phyloP scores from a whole-genome alignment of 345 rosid species.

The Angophora floribunda region DNA sequence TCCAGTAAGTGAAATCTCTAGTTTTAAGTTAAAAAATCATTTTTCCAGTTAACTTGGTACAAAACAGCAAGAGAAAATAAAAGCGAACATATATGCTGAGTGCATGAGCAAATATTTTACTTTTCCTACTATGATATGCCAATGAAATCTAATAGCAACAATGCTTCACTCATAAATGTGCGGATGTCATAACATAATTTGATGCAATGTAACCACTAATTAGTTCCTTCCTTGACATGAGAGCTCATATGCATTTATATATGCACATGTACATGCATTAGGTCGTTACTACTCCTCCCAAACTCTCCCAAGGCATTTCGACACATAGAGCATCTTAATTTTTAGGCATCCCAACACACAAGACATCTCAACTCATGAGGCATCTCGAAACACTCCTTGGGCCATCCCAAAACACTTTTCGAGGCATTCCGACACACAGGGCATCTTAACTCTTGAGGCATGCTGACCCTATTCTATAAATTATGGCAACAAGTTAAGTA shows the following conservation, averaged over 20 bases:
- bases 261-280: neutral
- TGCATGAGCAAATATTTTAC: too few species aligned
- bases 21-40: neutral
- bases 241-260: neutral
- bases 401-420: too few species aligned
- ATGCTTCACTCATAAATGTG: rapidly evolving
- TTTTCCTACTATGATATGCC: neutral
- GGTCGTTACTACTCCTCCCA: neutral
- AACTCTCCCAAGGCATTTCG: neutral
- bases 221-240: neutral
- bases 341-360: too few species aligned
- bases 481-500: too few species aligned
- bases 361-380: too few species aligned
- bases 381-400: too few species aligned
- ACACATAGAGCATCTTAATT: neutral
- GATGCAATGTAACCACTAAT: neutral
- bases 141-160: neutral
- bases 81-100: too few species aligned
- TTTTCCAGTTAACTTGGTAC: neutral
- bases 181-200: neutral
- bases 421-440: too few species aligned
- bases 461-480: too few species aligned
- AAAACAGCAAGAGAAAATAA: too few species aligned
- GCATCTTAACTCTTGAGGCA: too few species aligned
- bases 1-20: neutral